Evolutionary conservation across 2,329 filamentous ascomycete genomes (phyloP), one percentile per base, ranked within the genome.

Genomic region (Orbilia quercus): DNA sequence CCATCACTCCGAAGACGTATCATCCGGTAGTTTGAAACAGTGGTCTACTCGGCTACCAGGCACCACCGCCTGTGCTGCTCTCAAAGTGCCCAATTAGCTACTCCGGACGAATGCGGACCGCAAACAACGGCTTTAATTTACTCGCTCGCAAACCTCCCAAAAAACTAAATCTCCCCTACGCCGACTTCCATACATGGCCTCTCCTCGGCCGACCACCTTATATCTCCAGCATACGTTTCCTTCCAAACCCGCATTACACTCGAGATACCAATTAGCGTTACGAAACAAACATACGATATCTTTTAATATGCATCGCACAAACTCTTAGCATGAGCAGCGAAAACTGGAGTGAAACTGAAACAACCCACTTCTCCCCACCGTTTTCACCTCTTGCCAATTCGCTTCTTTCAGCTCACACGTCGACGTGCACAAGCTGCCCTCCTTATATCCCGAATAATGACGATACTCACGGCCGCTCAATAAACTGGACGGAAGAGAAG

Each of bases 391-490:
- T 45, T 44, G 44, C 60, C 45, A 48, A 34, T 72, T 65, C 59
- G 64, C n/a, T 72, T 72, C 67, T 72, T 48, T 45, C 60, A 50
- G 60, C 67, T 65, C 48, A 59, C 67, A 23, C 54, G 60, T 72
- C 51, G 67, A 72, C 62, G 67, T 55, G 67, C 67, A 38, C 28
- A 31, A 11, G 59, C 67, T 65, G 67, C 60, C 47, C 45, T 31
- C 28, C 28, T 12, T 64, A 59, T 58, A 44, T 53, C 62, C 59
- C 58, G 54, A 72, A 54, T 72, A 65, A 72, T 64, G 67, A 72
- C 67, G 59, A 72, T n/a, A 65, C 25, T 54, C 59, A 72, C 67
- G 67, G 67, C 67, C 67, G 67, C 64, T 72, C 67, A 59, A 72
- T 72, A 72, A 72, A 72, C 60, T 60, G 59, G 60, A 42, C 57